Percentiles rank a stretch among this genome's conserved stretches.
These are phyloP conservation scores for Trichoderma orchidacearum DNA, from an alignment of 495 filamentous ascomycete species.

Conservation along the genomic window DNA sequence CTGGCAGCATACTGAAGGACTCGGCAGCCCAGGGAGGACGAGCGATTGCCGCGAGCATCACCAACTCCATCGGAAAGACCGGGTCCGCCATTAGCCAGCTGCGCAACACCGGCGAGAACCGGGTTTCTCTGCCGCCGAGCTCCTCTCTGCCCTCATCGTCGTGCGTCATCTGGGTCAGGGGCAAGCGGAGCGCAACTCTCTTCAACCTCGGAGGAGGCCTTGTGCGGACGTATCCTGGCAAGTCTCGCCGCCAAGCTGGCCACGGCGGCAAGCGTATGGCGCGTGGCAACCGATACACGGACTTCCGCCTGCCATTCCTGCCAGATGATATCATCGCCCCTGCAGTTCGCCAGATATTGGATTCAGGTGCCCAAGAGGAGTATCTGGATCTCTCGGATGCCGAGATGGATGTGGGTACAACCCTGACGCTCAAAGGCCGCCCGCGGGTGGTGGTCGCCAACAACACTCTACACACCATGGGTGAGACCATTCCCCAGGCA, in stretches of 20 bases:
- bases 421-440: slow-evolving; percentile 20
- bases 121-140: slow-evolving; percentile 56
- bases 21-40: slow-evolving; percentile 60
- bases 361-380: slow-evolving; percentile 16
- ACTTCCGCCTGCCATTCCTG: slow-evolving; percentile 49
- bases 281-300: slow-evolving; percentile 40
- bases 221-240: slow-evolving; percentile 55
- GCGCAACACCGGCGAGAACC: slow-evolving; percentile 73
- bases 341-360: slow-evolving; percentile 27
- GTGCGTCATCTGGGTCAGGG: slow-evolving; percentile 43
- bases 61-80: slow-evolving; percentile 70
- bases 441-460: neutral
- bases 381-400: slow-evolving; percentile 32
- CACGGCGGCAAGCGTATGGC: slow-evolving; percentile 22
- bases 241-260: slow-evolving; percentile 25
- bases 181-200: slow-evolving; percentile 37
- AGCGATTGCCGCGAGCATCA: slow-evolving; percentile 68
- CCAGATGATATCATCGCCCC: slow-evolving; percentile 33
- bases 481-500: slow-evolving; percentile 59
- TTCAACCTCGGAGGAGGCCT: slow-evolving; percentile 43
- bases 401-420: slow-evolving; percentile 26
- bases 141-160: slow-evolving; percentile 25
- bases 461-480: slow-evolving; percentile 5
- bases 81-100: slow-evolving; percentile 66
- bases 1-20: slow-evolving; percentile 49